These are phyloP conservation scores for Thielaviopsis musarum DNA, from an alignment of 2,329 filamentous ascomycete genomes.

Conservation along the genomic window DNA sequence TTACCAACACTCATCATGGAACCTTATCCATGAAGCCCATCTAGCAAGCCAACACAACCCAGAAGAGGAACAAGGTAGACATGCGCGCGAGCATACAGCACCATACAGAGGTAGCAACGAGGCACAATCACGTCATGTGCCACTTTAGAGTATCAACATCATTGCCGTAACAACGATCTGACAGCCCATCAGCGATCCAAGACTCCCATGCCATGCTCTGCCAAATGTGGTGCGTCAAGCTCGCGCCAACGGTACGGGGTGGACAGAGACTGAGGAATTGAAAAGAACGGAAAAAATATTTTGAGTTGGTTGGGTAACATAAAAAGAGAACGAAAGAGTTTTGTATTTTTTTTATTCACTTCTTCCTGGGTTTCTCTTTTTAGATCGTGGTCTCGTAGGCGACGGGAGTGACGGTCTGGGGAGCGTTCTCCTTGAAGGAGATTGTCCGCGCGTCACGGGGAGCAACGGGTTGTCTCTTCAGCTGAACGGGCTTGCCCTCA, in stretches of 20 bases:
- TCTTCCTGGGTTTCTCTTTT: slow-evolving; percentile 20
- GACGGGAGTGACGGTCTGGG: slow-evolving; percentile 81
- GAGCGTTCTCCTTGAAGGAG: slow-evolving; percentile 63
- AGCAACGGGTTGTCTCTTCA: slow-evolving; percentile 76
- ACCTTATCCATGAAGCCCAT: no score
- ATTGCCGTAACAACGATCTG: background rate
- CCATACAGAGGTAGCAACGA: no score
- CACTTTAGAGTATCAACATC: background rate
- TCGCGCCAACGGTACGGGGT: background rate
- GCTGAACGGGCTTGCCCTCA: slow-evolving; percentile 68
- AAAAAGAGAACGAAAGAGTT: slow-evolving; percentile 12
- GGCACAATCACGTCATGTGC: no score
- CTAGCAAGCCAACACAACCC: no score
- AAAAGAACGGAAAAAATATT: slow-evolving; percentile 1
- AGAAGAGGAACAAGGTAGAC: no score
- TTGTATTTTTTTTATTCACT: slow-evolving; percentile 13
- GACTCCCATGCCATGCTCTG: background rate
- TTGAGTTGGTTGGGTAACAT: slow-evolving; percentile 5
- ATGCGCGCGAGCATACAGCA: no score
- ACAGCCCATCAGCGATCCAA: background rate
- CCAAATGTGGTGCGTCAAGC: background rate
- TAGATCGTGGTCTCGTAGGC: slow-evolving; percentile 99
- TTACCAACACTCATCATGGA: no score
- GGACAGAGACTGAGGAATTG: background rate
- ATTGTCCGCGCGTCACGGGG: slow-evolving; percentile 72